These are phyloP conservation scores for Laetiporus sulphureus DNA, from an alignment of 1,284 basidiomycete genomes.

Conservation along the genomic window DNA sequence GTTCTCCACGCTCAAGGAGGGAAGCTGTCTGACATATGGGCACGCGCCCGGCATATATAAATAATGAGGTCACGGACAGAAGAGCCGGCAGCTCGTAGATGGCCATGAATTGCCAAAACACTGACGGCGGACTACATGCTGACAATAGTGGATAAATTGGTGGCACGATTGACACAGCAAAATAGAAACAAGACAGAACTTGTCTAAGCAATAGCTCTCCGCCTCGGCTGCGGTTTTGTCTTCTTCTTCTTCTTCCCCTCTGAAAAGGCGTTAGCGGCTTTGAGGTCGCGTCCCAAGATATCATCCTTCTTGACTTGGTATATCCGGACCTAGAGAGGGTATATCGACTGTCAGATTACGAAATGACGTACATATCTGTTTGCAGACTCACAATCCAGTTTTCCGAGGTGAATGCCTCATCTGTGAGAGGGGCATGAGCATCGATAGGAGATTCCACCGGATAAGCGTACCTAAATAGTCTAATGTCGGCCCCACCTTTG, in stretches of 20 bases:
- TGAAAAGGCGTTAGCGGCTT: slow-evolving; percentile 80
- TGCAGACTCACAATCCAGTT: slow-evolving; percentile 87
- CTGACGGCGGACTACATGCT: no score
- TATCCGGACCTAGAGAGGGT: slow-evolving; percentile 76
- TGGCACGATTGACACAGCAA: neutral
- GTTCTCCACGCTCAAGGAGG: no score
- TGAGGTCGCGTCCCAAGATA: slow-evolving; percentile 80
- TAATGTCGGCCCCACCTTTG: slow-evolving; percentile 70
- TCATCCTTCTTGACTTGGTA: slow-evolving; percentile 97
- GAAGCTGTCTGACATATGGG: no score
- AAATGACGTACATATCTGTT: slow-evolving; percentile 2
- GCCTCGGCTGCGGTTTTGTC: slow-evolving; percentile 53
- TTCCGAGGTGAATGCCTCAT: slow-evolving; percentile 95
- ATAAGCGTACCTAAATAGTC: slow-evolving; percentile 73
- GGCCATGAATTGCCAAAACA: no score
- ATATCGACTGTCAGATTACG: slow-evolving; percentile 1
- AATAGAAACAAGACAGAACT: neutral
- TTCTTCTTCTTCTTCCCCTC: slow-evolving; percentile 85
- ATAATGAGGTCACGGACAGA: neutral
- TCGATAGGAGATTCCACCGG: slow-evolving; percentile 8
- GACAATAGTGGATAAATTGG: neutral
- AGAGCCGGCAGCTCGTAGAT: no score
- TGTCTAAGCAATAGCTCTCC: slow-evolving; percentile 40
- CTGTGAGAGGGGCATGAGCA: slow-evolving; percentile 32
- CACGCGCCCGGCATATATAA: no score